Conservation (phyloP, 2,329 filamentous ascomycete species). For the Aspergillus sp. region DNA sequence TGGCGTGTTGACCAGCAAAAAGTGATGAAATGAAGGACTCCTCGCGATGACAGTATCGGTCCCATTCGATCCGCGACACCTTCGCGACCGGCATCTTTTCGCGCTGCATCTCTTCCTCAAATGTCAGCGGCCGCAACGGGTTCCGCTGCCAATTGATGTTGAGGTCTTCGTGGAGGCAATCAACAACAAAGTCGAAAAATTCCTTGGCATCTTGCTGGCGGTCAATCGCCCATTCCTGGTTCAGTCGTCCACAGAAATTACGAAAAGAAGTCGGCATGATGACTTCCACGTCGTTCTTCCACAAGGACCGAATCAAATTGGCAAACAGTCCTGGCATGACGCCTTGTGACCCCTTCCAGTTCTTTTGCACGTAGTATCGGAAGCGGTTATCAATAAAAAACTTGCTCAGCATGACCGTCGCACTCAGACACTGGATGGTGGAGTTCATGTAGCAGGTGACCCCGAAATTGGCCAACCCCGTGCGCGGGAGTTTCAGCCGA, state of each 20-base stretch:
- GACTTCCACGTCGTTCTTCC: conserved; percentile 57
- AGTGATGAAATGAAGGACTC: conserved; percentile 74
- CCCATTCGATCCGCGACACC: conserved; percentile 73
- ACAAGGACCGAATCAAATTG: conserved; percentile 59
- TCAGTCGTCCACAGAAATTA: conserved; percentile 63
- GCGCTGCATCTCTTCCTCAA: conserved; percentile 58
- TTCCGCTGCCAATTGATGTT: conserved; percentile 64
- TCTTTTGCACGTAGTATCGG: conserved; percentile 57
- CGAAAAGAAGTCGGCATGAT: conserved; percentile 60
- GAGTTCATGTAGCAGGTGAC: conserved; percentile 92
- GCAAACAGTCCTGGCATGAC: conserved; percentile 61
- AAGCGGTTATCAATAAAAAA: conserved; percentile 65
- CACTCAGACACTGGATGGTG: conserved; percentile 78
- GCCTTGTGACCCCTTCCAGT: conserved; percentile 65
- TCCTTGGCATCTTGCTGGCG: conserved; percentile 90
- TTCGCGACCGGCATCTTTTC: conserved; percentile 61
- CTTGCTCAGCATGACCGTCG: conserved; percentile 61
- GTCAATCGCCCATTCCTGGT: conserved; percentile 67
- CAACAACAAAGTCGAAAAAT: conserved; percentile 78
- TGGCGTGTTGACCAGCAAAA: conserved; percentile 71
- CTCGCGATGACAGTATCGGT: conserved; percentile 65
- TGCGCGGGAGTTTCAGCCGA: conserved; percentile 55
- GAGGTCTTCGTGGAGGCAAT: conserved; percentile 81
- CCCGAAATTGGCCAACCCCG: conserved; percentile 76
- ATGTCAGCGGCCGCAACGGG: conserved; percentile 57